Conservation (phyloP, 768 basidiomycete genomes). For the Neoboletus magnificus region DNA sequence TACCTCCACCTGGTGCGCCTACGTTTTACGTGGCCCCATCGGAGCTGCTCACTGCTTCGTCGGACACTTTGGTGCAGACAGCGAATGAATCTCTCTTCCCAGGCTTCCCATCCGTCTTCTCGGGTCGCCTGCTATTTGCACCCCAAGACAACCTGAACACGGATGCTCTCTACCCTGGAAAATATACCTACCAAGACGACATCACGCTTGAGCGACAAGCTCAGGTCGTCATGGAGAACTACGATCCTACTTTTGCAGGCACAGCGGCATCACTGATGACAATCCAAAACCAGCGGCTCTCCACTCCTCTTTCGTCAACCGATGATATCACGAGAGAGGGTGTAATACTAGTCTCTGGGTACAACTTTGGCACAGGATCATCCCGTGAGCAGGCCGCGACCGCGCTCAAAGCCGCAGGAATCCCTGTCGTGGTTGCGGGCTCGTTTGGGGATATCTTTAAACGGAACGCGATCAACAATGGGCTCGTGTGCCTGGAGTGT, state of each 20-base stretch:
- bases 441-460: conserved; percentile 99
- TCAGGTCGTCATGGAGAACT: conserved; percentile 99
- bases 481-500: conserved; percentile 89
- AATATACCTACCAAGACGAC: conserved; percentile 99
- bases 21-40: conserved; percentile 51
- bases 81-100: conserved; percentile 64
- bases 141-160: conserved; percentile 99
- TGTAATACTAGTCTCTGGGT: conserved; percentile 84
- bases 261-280: conserved; percentile 55
- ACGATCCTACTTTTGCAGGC: conserved; percentile 82
- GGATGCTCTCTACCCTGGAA: conserved; percentile 97
- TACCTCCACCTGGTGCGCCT: conserved; percentile 53
- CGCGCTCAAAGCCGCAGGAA: conserved; percentile 88
- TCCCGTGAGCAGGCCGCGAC: conserved; percentile 99
- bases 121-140: conserved; percentile 83
- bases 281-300: conserved; percentile 17
- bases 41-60: conserved; percentile 26
- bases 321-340: conserved; percentile 47
- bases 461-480: conserved; percentile 98
- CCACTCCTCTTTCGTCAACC: conserved; percentile 13
- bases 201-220: conserved; percentile 94
- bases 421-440: conserved; percentile 93
- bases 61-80: conserved; percentile 23
- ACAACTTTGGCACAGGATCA: conserved; percentile 98
- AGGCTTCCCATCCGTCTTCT: conserved; percentile 80